A percentile compares a stretch with the other conserved stretches of the same genome.
Evolutionary conservation across 352 stramenopile genomes (phyloP).

Genomic region (Peronospora tabacina): DNA sequence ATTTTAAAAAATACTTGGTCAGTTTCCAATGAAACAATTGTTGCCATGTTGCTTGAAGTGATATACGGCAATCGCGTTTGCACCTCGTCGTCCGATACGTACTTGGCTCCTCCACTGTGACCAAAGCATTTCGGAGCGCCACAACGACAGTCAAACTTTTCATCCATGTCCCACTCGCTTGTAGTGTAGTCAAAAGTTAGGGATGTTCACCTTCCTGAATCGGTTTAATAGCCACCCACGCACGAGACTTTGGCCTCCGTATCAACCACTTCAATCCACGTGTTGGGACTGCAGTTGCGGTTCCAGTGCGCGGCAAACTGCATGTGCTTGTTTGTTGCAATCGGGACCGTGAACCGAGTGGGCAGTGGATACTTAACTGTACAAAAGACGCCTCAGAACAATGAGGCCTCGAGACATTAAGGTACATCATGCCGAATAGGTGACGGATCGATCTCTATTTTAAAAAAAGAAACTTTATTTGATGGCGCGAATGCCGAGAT

Average conservation of each 20-base stretch:
- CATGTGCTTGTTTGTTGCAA: slow-evolving; percentile 71
- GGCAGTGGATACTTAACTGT: slow-evolving; percentile 48
- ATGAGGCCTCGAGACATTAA: no score
- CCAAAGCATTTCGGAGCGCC: slow-evolving; percentile 49
- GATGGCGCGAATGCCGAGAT: background rate
- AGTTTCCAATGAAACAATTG: slow-evolving; percentile 55
- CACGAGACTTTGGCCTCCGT: slow-evolving; percentile 65
- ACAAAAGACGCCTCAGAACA: no score
- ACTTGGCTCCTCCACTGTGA: slow-evolving; percentile 76
- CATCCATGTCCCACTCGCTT: slow-evolving; percentile 89
- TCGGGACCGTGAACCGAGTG: slow-evolving; percentile 80
- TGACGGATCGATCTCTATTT: no score
- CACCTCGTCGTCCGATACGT: slow-evolving; percentile 55
- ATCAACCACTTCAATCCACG: slow-evolving; percentile 68
- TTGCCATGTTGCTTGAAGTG: slow-evolving; percentile 59
- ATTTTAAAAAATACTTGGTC: slow-evolving; percentile 26
- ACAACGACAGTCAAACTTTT: slow-evolving; percentile 84
- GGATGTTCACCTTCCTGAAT: slow-evolving; percentile 68
- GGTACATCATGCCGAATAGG: no score
- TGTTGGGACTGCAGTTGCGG: slow-evolving; percentile 83
- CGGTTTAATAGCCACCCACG: slow-evolving; percentile 64
- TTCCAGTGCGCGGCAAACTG: slow-evolving; percentile 83
- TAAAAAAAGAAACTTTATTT: no score
- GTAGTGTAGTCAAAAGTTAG: slow-evolving; percentile 86
- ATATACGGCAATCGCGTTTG: slow-evolving; percentile 51